Base-by-base conservation (phyloP, 176 grass and related monocot species). In the Carex myosuroides region DNA sequence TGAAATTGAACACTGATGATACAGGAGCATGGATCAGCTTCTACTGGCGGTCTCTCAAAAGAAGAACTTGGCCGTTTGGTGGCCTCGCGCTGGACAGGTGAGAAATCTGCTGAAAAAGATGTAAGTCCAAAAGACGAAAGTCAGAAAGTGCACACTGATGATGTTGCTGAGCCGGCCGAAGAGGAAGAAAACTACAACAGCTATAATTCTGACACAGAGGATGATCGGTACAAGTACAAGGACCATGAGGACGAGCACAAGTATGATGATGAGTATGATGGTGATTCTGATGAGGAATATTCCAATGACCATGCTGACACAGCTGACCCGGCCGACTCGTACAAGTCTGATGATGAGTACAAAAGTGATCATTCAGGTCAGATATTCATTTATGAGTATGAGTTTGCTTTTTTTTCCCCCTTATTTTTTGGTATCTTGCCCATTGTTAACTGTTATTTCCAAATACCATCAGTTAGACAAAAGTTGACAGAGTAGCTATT, bases 31-130 rank as follows among this genome's bases (percentile, higher is more conserved):
- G 77, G 50, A 81, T 83, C 87, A 87, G 89, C 81, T 53, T 81
- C 68, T 69, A 80, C 90, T 75, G 91, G 92, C 64, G 91, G 83
- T 53, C 93, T 99, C 80, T 99, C 96, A 60, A 93, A 85, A 85
- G 96, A 90, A 88, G 96, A 99, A 57, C 85, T 99, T 33, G 96
- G 96, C 86, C 89, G 93, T 30, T 82, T 94, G 16, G 91, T 99
- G 77, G 96, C 96, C 84, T 99, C 96, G 78, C 89, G 96, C 60
- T 99, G 96, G 96, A 99, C 96, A 57, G 89, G 89, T 60, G 90
- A 94, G 87, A 85, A 85, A 57, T 86, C 82, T 74, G 74, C 89
- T 76, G 92, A 94, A 33, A 72, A 78, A 57, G 80, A 56, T 35
- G 79, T 86, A 74, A 86, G 77, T 8, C 52, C 90, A 75, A 89